Base-by-base conservation (phyloP, 306 rosid species). In the Rosa lucieae region DNA sequence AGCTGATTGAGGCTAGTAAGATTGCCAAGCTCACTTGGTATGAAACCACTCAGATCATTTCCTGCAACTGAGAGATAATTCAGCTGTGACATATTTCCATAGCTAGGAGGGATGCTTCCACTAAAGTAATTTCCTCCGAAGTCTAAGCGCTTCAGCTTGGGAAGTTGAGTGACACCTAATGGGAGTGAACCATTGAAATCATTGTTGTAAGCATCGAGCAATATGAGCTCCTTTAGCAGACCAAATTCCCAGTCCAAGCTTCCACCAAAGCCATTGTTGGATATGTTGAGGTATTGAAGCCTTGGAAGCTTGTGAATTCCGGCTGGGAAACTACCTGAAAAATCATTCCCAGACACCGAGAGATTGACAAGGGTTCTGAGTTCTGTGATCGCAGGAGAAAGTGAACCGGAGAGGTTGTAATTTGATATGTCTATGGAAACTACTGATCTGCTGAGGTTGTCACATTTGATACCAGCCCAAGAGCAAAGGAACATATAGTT, bases 61-160 rank as follows among this genome's bases (percentile, higher is more conserved):
- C 98, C 98, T 23, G 94, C 97, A 72, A 94, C 88, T 18, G 92
- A 89, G 11, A 94, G 83, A 72, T 79, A 90, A 7, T 83, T 84
- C 39, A 94, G 87, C 77, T 83, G 77, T 76, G 67, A 23, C 89
- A 94, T 83, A 14, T 72, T 73, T 37, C 94, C 96, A 84, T 94
- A 94, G 67, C 78, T 85, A 63, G 81, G 70, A 62, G 97, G 97
- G 77, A 94, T 92, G 66, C 48, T 61, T 20, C 96, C 94, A 39
- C 67, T 65, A 70, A 94, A 92, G 85, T 75, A 94, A 42, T 94
- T 94, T 84, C 98, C 98, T 42, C 92, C 97, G 67, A 92, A 76
- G 85, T 88, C 88, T 70, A 94, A 84, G 87, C 77, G 70, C 78
- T 72, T 81, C 70, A 94, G 85, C 58, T 76, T 85, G 37, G 88